These are phyloP conservation scores for Xylaria sp. DNA, from an alignment of 2,329 filamentous ascomycete genomes.

Conservation along the genomic window DNA sequence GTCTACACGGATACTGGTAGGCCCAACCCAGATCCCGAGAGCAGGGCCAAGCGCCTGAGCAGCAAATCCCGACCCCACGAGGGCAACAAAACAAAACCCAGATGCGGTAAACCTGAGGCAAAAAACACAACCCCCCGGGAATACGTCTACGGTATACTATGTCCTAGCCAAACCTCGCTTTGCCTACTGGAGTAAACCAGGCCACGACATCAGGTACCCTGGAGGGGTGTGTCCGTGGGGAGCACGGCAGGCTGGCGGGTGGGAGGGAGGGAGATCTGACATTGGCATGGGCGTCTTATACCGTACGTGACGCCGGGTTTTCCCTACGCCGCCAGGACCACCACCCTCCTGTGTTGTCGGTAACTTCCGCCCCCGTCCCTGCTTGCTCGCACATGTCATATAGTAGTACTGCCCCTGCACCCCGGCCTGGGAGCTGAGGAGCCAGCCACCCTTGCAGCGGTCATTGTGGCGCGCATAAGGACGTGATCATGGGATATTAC, in stretches of 20 bases:
- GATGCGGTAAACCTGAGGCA: constrained; percentile 11
- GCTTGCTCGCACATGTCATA: constrained; percentile 13
- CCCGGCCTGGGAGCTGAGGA: constrained; percentile 10
- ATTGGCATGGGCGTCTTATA: constrained; percentile 9
- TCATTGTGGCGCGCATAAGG: constrained; percentile 1
- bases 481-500: constrained; percentile 28
- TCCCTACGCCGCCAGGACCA: too few relatives aligned
- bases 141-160: too few relatives aligned
- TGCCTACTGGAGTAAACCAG: constrained; percentile 10
- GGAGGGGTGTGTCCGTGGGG: not conserved
- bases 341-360: too few relatives aligned
- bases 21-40: constrained; percentile 33
- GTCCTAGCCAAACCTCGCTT: too few relatives aligned
- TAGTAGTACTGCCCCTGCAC: constrained; percentile 22
- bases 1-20: constrained; percentile 8
- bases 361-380: constrained; percentile 13
- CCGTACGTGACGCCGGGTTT: not conserved
- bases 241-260: constrained; percentile 2
- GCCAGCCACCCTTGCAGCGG: constrained; percentile 10
- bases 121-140: constrained; percentile 1
- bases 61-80: constrained; percentile 35
- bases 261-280: constrained; percentile 13
- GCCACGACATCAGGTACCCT: constrained; percentile 4
- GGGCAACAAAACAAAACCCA: not conserved
- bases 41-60: constrained; percentile 14